Conservation (phyloP, 2,329 filamentous ascomycete species). For the Alternaria gaisen region DNA sequence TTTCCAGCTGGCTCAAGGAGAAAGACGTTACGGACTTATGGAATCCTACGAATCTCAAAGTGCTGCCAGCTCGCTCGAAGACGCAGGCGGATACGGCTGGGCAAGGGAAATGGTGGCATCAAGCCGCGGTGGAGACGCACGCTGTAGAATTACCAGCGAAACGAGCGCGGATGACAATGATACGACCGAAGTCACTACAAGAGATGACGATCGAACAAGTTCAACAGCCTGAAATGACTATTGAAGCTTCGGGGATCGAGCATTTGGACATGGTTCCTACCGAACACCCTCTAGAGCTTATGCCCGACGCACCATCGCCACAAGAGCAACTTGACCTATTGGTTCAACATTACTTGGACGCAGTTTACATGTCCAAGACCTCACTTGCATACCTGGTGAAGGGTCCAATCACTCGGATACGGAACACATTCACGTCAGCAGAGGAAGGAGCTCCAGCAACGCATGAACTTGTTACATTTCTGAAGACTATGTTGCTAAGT, state of each 20-base stretch:
- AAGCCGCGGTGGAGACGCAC: conserved; percentile 34
- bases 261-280: not conserved
- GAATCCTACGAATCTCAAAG: conserved; percentile 48
- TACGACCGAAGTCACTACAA: conserved; percentile 28
- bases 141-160: conserved; percentile 28
- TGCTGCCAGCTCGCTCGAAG: conserved; percentile 67
- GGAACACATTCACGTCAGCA: conserved; percentile 73
- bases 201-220: conserved; percentile 13
- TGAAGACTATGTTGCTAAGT: conserved; percentile 73
- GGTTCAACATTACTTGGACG: conserved; percentile 53
- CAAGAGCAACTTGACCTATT: conserved; percentile 62
- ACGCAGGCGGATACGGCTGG: not conserved
- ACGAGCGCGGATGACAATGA: conserved; percentile 43
- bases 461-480: conserved; percentile 70
- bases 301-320: conserved; percentile 25
- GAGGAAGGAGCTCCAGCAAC: conserved; percentile 69
- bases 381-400: conserved; percentile 86
- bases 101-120: conserved; percentile 44
- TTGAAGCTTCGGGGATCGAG: conserved; percentile 7
- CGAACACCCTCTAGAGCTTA: conserved; percentile 16
- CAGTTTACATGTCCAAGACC: conserved; percentile 65
- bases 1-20: conserved; percentile 72
- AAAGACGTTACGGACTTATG: conserved; percentile 57
- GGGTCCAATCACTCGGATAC: conserved; percentile 77
- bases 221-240: conserved; percentile 1